Percentiles rank a stretch among this genome's conserved stretches.
These are phyloP conservation scores for Torrubiella hemipterigena DNA, from an alignment of 2,329 filamentous ascomycete genomes.

Conservation along the genomic window DNA sequence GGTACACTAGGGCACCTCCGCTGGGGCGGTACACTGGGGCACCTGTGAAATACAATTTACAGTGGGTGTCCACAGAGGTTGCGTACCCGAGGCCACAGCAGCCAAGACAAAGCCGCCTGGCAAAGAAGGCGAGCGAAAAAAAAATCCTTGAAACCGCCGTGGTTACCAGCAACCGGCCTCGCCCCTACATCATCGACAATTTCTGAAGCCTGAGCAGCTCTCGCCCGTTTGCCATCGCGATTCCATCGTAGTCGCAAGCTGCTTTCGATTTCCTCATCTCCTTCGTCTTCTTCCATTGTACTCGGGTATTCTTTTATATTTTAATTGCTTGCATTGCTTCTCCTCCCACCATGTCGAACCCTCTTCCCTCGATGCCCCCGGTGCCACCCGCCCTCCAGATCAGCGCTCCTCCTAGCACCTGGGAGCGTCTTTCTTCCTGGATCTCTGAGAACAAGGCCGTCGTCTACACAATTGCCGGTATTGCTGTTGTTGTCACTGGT, in stretches of 20 bases:
- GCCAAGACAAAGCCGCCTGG: no score
- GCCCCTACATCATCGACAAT: background rate
- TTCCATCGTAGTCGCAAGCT: no score
- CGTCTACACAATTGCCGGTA: constrained; percentile 91
- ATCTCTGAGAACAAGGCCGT: constrained; percentile 90
- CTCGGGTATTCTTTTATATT: constrained; percentile 7
- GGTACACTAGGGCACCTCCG: no score
- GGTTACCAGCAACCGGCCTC: no score
- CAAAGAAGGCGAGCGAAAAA: no score
- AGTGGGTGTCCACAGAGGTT: no score
- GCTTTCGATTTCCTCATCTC: constrained; percentile 10
- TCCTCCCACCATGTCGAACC: constrained; percentile 26
- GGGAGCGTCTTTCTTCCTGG: constrained; percentile 87
- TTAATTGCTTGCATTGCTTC: constrained; percentile 12
- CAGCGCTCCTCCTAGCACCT: constrained; percentile 56
- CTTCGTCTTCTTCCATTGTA: constrained; percentile 11
- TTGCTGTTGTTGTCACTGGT: constrained; percentile 81
- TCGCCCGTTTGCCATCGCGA: no score
- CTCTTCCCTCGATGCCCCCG: constrained; percentile 36
- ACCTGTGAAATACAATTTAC: no score
- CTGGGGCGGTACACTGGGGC: no score
- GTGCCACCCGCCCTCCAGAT: constrained; percentile 31
- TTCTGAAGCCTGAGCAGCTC: background rate
- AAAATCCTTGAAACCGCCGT: no score
- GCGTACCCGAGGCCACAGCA: constrained; percentile 6